phyloP scores from a whole-genome alignment of 2,329 filamentous ascomycete genomes.

The Aspergillus sp. region DNA sequence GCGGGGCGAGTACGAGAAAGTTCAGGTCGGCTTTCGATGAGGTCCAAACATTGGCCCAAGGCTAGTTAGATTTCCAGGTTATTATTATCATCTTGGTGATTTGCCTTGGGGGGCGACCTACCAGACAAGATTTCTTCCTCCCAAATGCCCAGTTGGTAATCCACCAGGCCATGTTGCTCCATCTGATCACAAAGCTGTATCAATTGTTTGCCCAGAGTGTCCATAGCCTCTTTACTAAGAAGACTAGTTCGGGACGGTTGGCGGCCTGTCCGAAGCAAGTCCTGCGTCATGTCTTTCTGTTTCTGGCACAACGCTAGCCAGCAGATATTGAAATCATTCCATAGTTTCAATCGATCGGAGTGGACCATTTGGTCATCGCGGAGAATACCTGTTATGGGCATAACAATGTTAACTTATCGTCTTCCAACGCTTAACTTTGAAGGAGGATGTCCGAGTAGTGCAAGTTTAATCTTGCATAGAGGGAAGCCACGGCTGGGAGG shows the following conservation, averaged over 20 bases:
- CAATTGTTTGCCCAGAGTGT: conserved; percentile 79
- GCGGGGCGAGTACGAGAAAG: conserved; percentile 21
- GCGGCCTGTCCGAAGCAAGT: conserved; percentile 59
- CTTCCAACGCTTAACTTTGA: neutral
- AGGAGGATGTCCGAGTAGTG: neutral
- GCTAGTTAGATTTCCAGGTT: conserved; percentile 36
- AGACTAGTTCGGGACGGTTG: conserved; percentile 60
- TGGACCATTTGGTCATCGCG: conserved; percentile 78
- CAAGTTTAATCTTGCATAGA: neutral
- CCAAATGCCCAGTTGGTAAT: conserved; percentile 96
- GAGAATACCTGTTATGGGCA: conserved; percentile 65
- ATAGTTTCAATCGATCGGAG: conserved; percentile 75
- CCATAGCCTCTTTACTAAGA: conserved; percentile 67
- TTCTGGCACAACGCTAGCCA: conserved; percentile 83
- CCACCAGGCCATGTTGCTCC: conserved; percentile 89
- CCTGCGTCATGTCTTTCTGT: conserved; percentile 71
- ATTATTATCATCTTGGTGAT: neutral
- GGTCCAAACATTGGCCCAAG: conserved; percentile 54
- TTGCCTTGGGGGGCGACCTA: conserved; percentile 49
- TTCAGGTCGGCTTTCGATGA: conserved; percentile 45
- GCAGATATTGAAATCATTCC: conserved; percentile 91
- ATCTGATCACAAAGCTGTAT: conserved; percentile 80
- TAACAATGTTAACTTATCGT: neutral
- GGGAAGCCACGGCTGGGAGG: neutral
- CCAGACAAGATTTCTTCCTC: conserved; percentile 86